These are phyloP conservation scores for Chloris gayana DNA, from an alignment of 176 grass and related monocot genomes.

Conservation along the genomic window DNA sequence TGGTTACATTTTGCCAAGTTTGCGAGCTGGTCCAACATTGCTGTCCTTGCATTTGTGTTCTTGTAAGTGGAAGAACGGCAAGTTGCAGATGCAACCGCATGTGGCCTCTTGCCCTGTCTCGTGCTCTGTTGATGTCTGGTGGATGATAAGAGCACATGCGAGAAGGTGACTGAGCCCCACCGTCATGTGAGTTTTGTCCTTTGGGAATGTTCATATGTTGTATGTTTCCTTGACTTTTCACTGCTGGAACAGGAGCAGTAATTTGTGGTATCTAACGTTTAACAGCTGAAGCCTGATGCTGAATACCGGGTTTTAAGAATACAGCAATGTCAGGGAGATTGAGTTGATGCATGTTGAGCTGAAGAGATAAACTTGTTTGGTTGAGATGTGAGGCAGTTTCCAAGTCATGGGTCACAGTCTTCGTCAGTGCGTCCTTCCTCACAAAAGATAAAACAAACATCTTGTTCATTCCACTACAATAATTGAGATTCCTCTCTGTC, in stretches of 20 bases:
- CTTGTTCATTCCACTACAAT: too few relatives aligned
- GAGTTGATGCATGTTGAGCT: slow-evolving; percentile 7
- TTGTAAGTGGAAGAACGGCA: slow-evolving; percentile 10
- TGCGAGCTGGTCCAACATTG: slow-evolving; percentile 1
- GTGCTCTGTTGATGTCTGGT: slow-evolving; percentile 29
- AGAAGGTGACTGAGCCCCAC: slow-evolving; percentile 32
- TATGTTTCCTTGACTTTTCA: slow-evolving; percentile 16
- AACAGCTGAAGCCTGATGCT: slow-evolving; percentile 24
- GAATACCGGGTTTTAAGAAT: slow-evolving; percentile 9
- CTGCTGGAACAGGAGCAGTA: slow-evolving; percentile 5
- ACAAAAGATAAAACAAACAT: slow-evolving; percentile 32
- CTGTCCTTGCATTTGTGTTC: slow-evolving; percentile 15
- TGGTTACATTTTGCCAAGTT: neutral
- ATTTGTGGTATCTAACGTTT: neutral
- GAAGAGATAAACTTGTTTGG: slow-evolving; percentile 40
- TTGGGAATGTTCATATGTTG: slow-evolving; percentile 16
- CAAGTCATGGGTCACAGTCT: slow-evolving; percentile 35
- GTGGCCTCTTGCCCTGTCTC: slow-evolving; percentile 33
- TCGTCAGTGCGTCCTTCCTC: slow-evolving; percentile 11
- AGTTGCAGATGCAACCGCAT: slow-evolving; percentile 32
- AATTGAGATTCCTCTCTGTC: too few relatives aligned
- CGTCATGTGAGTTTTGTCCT: slow-evolving; percentile 38
- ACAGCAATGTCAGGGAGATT: slow-evolving; percentile 1
- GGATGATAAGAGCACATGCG: slow-evolving; percentile 27
- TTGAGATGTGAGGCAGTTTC: slow-evolving; percentile 31